Conservation (phyloP, 768 basidiomycete species). For the Rhodotorula kratochvilovae region DNA sequence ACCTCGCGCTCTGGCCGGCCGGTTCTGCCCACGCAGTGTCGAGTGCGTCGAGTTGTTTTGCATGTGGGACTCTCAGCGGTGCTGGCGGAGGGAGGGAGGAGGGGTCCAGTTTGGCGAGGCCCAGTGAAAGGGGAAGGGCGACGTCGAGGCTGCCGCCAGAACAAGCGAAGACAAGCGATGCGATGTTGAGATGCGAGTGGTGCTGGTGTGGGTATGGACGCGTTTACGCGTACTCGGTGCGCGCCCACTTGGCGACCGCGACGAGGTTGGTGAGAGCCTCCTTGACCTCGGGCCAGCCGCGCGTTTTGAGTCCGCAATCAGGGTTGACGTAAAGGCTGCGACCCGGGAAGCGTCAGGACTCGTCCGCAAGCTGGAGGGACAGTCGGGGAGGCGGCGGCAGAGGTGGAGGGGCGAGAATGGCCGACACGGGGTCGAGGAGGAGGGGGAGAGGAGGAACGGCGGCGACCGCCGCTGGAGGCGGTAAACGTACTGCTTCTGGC, state of each 20-base stretch:
- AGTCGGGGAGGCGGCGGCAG: too few species aligned
- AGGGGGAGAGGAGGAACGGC: not conserved
- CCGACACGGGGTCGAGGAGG: not conserved
- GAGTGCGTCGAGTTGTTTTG: too few species aligned
- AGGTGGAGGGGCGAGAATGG: too few species aligned
- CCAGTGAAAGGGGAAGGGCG: not conserved
- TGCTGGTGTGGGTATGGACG: not conserved
- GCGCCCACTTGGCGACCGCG: conserved; percentile 87
- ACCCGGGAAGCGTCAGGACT: too few species aligned
- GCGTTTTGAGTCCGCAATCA: conserved; percentile 97
- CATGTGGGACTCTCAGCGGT: too few species aligned
- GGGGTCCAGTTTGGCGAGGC: too few species aligned
- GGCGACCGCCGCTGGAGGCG: too few species aligned
- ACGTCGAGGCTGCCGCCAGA: conserved; percentile 17
- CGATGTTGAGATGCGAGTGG: conserved; percentile 6
- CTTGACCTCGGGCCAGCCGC: conserved; percentile 46
- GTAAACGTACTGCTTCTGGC: conserved; percentile 23
- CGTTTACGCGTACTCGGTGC: conserved; percentile 57
- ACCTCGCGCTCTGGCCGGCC: too few species aligned
- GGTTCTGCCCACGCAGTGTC: too few species aligned
- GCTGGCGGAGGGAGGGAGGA: too few species aligned
- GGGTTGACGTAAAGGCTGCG: conserved; percentile 77
- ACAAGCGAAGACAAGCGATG: not conserved
- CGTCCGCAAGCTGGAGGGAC: too few species aligned
- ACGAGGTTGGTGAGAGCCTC: conserved; percentile 62